Base-by-base conservation (phyloP, 805 yeast genomes). In the Yamadazyma insecticola region DNA sequence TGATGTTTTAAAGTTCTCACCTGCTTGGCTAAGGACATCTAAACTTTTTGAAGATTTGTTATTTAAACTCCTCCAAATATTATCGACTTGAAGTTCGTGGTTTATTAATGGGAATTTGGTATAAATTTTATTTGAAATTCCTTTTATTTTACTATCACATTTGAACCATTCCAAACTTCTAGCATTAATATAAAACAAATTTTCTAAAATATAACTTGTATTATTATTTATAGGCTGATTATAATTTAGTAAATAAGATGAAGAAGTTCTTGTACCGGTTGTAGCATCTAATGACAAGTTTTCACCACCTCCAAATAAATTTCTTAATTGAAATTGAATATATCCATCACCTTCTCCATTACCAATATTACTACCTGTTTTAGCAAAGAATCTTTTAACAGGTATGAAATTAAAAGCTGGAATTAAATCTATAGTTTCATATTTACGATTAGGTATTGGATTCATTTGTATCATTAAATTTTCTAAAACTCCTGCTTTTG, bases 341-440 rank as follows among this genome's bases (percentile, higher is more conserved):
- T 89, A 88, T 1, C 97, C 97, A 50, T 85, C 92, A 18, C 97
- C 98, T 62, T 92, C 97, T 19, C 95, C 95, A 51, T 92, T 90
- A 2, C 97, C 97, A 6, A 92, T 75, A 55, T 88, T 89, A 2
- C 97, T 92, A 4, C 99, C 99, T 1, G 97, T 85, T 46, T 83
- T 84, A 32, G 95, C 89, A 37, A 74, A 70, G 45, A 88, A 82
- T 43, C 73, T 71, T 44, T 86, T 86, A 4, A 72, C 72, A 0
- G 90, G 89, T 4, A 54, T 24, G 4, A 60, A 35, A 30, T 60
- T 59, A 44, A 63, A 60, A 2, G 59, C 51, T 2, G 71, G 70
- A 2, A 58, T 56, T 14, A 67, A 35, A 26, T 45, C 48, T 42
- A 38, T 30, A 4, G 40, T 18, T 51, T 41, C 11, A 13, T 11